Evolutionary conservation across 2,329 filamentous ascomycete species (phyloP).

Genomic region (Leptographium lundbergii): DNA sequence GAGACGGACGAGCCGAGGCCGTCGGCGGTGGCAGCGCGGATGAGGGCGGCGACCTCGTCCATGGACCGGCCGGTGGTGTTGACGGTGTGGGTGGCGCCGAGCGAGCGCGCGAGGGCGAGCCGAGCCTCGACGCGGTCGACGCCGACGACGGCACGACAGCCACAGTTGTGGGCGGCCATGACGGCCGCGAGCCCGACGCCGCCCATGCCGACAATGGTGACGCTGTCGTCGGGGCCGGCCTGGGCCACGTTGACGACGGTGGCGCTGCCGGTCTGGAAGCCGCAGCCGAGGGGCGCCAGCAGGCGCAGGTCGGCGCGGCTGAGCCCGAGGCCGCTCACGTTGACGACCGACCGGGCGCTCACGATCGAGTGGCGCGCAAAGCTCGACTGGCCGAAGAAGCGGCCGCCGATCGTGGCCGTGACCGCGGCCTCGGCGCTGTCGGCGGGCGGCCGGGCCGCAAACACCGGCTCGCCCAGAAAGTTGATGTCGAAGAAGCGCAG

Average conservation of each 20-base stretch:
- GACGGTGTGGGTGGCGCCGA: slow-evolving; percentile 27
- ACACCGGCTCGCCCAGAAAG: slow-evolving; percentile 3
- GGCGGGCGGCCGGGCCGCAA: background rate
- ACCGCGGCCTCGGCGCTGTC: background rate
- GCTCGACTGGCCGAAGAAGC: slow-evolving; percentile 7
- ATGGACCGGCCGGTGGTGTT: slow-evolving; percentile 1
- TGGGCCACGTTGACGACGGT: slow-evolving; percentile 24
- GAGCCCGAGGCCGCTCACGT: background rate
- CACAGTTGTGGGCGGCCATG: slow-evolving; percentile 22
- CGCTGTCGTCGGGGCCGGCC: slow-evolving; percentile 12
- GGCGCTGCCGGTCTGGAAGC: slow-evolving; percentile 29
- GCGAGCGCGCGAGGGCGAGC: slow-evolving; percentile 26
- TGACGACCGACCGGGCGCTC: background rate
- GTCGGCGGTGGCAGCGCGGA: background rate
- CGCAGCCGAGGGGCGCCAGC: slow-evolving; percentile 28
- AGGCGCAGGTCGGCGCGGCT: slow-evolving; percentile 5
- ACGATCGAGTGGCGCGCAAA: slow-evolving; percentile 4
- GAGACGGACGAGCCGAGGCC: background rate
- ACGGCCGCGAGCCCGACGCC: slow-evolving; percentile 26
- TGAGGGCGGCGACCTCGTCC: background rate
- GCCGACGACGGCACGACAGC: slow-evolving; percentile 24
- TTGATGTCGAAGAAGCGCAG: slow-evolving; percentile 6
- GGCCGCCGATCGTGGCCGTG: background rate
- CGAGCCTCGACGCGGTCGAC: slow-evolving; percentile 29
- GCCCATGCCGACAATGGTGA: slow-evolving; percentile 27